phyloP scores from a whole-genome alignment of 1,284 basidiomycete genomes.

The Sanghuangporus weigelae region DNA sequence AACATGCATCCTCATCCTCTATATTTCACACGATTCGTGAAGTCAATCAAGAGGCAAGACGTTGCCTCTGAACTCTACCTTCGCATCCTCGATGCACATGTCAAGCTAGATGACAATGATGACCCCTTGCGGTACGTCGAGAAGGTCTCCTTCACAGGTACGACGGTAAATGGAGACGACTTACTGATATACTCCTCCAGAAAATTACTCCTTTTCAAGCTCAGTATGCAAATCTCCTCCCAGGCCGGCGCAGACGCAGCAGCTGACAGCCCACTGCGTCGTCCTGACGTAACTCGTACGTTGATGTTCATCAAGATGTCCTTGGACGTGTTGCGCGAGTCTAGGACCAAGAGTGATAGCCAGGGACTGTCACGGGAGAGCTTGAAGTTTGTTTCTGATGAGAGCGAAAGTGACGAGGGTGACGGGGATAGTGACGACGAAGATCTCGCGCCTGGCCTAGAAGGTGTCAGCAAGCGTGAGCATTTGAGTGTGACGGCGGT shows the following conservation, averaged over 20 bases:
- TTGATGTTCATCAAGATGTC: conserved; percentile 77
- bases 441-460: conserved; percentile 31
- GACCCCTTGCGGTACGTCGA: conserved; percentile 49
- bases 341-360: conserved; percentile 16
- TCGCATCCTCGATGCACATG: conserved; percentile 65
- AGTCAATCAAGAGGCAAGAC: conserved; percentile 59
- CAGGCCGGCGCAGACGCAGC: conserved; percentile 51
- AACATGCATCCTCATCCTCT: conserved; percentile 67
- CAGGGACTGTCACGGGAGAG: conserved; percentile 32
- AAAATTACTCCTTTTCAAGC: conserved; percentile 64
- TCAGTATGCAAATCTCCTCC: conserved; percentile 76
- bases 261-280: conserved; percentile 63
- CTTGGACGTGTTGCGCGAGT: conserved; percentile 28
- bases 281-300: conserved; percentile 48
- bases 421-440: conserved; percentile 59
- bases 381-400: conserved; percentile 36
- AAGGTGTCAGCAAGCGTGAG: conserved; percentile 40
- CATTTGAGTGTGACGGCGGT: conserved; percentile 74
- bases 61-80: conserved; percentile 71
- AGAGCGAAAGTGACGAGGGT: conserved; percentile 29
- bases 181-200: conserved; percentile 23
- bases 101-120: conserved; percentile 34
- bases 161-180: conserved; percentile 23
- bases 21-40: conserved; percentile 61
- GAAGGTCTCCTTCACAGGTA: background rate